Conservation (phyloP, 2,329 filamentous ascomycete species). For the Zasmidium cellare region DNA sequence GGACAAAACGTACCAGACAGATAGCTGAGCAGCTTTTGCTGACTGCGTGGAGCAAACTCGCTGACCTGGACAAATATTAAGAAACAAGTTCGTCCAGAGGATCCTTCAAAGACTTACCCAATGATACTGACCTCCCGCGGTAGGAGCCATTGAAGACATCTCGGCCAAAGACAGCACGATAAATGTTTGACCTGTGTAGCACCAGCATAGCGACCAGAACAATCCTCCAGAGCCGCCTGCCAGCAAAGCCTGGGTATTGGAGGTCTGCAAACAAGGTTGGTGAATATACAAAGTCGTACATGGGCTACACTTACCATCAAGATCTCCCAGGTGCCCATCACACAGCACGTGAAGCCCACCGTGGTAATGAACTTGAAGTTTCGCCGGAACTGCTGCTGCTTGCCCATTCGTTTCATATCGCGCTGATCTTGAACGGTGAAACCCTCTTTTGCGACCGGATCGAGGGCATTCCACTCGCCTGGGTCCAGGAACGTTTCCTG, state of each 20-base stretch:
- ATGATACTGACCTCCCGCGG: slow-evolving; percentile 28
- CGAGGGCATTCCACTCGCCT: neutral
- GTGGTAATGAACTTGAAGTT: slow-evolving; percentile 24
- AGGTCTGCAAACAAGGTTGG: neutral
- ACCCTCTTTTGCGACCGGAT: neutral
- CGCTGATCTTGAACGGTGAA: slow-evolving; percentile 6
- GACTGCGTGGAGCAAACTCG: slow-evolving; percentile 25
- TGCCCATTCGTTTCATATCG: slow-evolving; percentile 23
- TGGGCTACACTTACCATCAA: neutral
- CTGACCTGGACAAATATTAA: neutral
- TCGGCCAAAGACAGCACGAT: slow-evolving; percentile 27
- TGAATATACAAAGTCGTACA: no score
- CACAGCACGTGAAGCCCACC: slow-evolving; percentile 28
- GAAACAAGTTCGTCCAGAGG: no score
- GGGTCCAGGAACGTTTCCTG: neutral
- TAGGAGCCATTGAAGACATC: slow-evolving; percentile 29
- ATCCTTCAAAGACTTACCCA: slow-evolving; percentile 21
- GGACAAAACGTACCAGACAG: neutral
- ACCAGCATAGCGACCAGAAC: slow-evolving; percentile 33
- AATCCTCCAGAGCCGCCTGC: slow-evolving; percentile 30
- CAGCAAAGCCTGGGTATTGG: neutral
- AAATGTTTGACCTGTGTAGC: slow-evolving; percentile 31
- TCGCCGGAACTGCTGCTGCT: slow-evolving; percentile 20
- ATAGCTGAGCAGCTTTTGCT: slow-evolving; percentile 39
- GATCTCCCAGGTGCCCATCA: slow-evolving; percentile 31